Base-by-base conservation (phyloP, 345 rosid genomes). In the Boechera stricta region DNA sequence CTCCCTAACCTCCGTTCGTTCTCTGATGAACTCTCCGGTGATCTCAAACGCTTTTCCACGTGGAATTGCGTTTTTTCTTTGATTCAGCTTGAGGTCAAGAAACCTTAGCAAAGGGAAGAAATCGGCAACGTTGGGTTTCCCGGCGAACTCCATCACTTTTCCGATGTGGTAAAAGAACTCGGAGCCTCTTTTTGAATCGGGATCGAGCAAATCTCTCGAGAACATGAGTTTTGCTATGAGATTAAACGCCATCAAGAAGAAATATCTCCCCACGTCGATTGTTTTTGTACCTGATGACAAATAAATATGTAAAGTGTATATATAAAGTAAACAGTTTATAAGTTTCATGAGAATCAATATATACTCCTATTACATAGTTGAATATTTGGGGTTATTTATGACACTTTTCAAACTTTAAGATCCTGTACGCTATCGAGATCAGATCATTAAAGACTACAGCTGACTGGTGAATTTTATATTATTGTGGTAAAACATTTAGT, bases 121-220 rank as follows among this genome's bases (percentile, higher is more conserved):
- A 78, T 91, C 97, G 0, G 94, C 91, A n/a, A 85, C 36, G 66
- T 91, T 93, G 0, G 98, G 95, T 64, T 82, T 91, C 15, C 92
- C 95, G 0, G 91, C 89, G 64, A 87, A 67, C 82, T 93, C 95
- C 97, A 85, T 93, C 13, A 89, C 93, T 78, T 85, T 89, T 8
- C 90, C 87, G 9, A 91, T 80, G 74, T 93, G 97, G 62, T 80
- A 67, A 15, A 89, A 89, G 58, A 90, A 91, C 13, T 72, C 74
- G 1, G 88, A 85, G 0, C 92, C 97, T 68, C 74, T 85, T 59
- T 86, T 83, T 1, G 94, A 89, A 52, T 82, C 80, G 0, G 85
- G 85, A 54, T 86, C 91, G 38, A 90, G 60, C 32, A 93, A 85
- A 73, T 93, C 94, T 61, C 80, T 85, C 0, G 98, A 92, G 57